Conservation (phyloP, 306 rosid genomes). For the Alnus glutinosa region DNA sequence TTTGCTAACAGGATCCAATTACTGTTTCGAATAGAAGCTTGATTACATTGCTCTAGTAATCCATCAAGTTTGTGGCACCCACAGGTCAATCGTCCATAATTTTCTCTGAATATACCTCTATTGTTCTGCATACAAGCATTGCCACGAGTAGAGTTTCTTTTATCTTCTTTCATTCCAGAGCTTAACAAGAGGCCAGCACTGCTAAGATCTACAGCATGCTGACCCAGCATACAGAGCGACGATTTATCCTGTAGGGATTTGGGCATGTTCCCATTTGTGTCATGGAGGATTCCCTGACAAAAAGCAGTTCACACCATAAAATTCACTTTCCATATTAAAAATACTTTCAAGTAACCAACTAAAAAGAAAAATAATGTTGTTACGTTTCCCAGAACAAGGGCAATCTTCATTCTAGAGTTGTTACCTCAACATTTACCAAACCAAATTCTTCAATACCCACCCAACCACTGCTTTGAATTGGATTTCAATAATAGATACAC, state of each 20-base stretch:
- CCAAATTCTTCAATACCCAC: background rate
- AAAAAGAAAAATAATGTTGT: conserved; percentile 23
- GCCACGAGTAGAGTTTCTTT: conserved; percentile 34
- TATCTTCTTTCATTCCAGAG: conserved; percentile 32
- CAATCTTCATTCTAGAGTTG: background rate
- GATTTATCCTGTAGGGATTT: conserved; percentile 62
- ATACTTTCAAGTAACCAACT: conserved; percentile 25
- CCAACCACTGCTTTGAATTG: background rate
- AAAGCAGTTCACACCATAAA: conserved; percentile 32
- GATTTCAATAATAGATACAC: background rate
- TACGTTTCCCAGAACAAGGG: conserved; percentile 9
- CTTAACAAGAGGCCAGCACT: conserved; percentile 29
- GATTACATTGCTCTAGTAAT: conserved; percentile 45
- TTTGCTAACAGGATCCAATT: conserved; percentile 52
- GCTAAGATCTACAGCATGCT: conserved; percentile 38
- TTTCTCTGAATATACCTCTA: conserved; percentile 19
- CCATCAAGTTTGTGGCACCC: conserved; percentile 47
- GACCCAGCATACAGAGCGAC: conserved; percentile 62
- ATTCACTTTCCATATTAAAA: conserved; percentile 12
- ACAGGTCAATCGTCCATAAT: conserved; percentile 35
- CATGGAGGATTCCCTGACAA: conserved; percentile 60
- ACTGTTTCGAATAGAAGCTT: conserved; percentile 39
- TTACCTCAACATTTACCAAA: background rate
- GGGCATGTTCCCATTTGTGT: conserved; percentile 59
- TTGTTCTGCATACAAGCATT: conserved; percentile 37